A percentile compares a stretch with the other conserved stretches of the same genome.
phyloP scores from a whole-genome alignment of 2,329 filamentous ascomycete species.

The Aspergillus novofumigatus region DNA sequence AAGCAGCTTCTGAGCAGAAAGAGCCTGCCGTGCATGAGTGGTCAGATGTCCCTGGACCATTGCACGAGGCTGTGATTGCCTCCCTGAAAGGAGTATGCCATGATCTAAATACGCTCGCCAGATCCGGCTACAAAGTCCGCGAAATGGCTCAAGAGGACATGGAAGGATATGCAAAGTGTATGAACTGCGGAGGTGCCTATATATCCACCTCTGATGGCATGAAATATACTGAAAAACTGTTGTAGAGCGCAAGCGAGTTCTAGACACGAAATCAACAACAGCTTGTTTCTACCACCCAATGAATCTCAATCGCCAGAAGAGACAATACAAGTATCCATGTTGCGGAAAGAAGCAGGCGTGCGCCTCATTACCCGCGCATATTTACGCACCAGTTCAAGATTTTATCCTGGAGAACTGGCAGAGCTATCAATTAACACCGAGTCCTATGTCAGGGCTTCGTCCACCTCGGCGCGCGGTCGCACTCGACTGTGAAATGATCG shows the following conservation, averaged over 20 bases:
- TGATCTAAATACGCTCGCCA: not conserved
- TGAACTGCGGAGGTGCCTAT: not conserved
- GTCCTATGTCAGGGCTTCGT: not conserved
- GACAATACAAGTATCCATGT: not conserved
- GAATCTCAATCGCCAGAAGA: not conserved
- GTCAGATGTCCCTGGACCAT: not conserved
- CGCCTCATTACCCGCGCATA: not conserved
- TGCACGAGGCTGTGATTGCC: not conserved
- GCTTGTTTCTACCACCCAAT: not conserved
- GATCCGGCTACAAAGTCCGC: not conserved
- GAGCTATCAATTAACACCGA: not conserved
- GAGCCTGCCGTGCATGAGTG: not conserved
- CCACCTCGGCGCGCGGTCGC: slow-evolving; percentile 29
- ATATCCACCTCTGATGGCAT: no score
- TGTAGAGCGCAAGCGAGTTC: not conserved
- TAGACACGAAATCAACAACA: not conserved
- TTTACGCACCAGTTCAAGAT: not conserved
- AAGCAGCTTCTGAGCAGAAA: not conserved
- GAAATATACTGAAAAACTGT: not conserved
- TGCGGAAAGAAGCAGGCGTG: not conserved
- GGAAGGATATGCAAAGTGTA: not conserved
- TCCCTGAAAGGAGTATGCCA: not conserved
- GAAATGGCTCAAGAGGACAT: not conserved
- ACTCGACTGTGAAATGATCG: slow-evolving; percentile 50
- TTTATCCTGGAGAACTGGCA: not conserved